Evolutionary conservation across 2,329 filamentous ascomycete species (phyloP), one percentile per base, ranked within the genome.

Genomic region (Alternaria gaisen): DNA sequence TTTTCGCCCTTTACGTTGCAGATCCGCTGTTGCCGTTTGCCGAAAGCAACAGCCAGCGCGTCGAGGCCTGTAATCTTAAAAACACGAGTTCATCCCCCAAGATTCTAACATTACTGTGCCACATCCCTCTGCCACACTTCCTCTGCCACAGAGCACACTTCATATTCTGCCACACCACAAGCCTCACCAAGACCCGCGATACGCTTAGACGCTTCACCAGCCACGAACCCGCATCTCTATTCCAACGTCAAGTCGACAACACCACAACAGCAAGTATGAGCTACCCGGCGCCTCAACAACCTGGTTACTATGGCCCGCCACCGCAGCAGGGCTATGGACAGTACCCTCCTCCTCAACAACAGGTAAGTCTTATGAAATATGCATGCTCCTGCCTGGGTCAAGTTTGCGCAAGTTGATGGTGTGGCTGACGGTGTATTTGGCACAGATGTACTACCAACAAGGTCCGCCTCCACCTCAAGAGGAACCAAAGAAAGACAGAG

Each of bases 371-470:
- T 12, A 18, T 48, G 5, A 26, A 36, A 5, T 12, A 50, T 41
- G 2, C 30, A 16, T n/a, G 18, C 1, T 38, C 32, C 16, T 11
- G 12, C 34, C 36, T 44, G n/a, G 28, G 5, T 12, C 24, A 28
- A 32, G 14, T 16, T 16, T 54, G 34, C 42, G 32, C 20, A 22
- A 34, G n/a, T 32, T 32, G 3, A 12, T 4, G 18, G 18, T 53
- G 40, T 51, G 43, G 24, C 52, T 63, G 40, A 54, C 41, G 4
- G 26, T 26, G 14, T 12, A 7, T 3, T 48, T 36, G 32, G 32
- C 14, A 36, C 32, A 77, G 75, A 77, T 77, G 75, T 67, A 75
- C 61, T 77, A 77, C 58, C 65, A 69, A 16, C 72, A 70, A 34
- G 70, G 60, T 3, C 72, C 72, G 5, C 72, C 70, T 12, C 69